Evolutionary conservation across 345 rosid species (phyloP).

Genomic region (Salix purpurea): DNA sequence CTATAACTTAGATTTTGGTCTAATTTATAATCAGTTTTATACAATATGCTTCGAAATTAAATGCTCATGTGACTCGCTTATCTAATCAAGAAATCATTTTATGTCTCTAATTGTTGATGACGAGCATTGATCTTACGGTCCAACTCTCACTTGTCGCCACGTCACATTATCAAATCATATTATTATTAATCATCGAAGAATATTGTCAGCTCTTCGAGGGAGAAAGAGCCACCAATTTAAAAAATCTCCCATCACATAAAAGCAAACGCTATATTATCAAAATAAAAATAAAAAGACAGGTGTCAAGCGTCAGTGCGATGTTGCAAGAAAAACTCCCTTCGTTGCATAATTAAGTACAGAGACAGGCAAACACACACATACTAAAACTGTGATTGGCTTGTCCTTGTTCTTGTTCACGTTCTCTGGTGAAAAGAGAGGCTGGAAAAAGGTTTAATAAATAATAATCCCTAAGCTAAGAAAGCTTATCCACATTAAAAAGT

Average conservation of each 20-base stretch:
- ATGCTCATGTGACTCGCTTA: too few species aligned
- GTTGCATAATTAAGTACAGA: conserved; percentile 26
- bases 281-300: conserved; percentile 27
- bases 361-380: conserved; percentile 54
- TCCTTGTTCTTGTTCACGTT: conserved; percentile 16
- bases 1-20: neutral
- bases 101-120: neutral
- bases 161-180: too few species aligned
- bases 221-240: conserved; percentile 21
- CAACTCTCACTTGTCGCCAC: neutral
- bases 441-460: conserved; percentile 3
- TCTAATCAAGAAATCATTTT: neutral
- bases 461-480: conserved; percentile 14
- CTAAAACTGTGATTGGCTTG: conserved; percentile 46
- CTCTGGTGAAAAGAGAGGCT: conserved; percentile 2
- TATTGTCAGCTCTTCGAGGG: conserved; percentile 10
- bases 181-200: neutral
- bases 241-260: neutral
- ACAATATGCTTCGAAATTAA: too few species aligned
- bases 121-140: neutral
- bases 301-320: conserved; percentile 47
- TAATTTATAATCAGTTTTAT: too few species aligned
- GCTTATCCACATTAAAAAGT: conserved; percentile 34
- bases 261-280: conserved; percentile 11
- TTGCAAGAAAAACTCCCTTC: conserved; percentile 25